Conservation (phyloP, 2,329 filamentous ascomycete genomes). For the Penicillium sp. region DNA sequence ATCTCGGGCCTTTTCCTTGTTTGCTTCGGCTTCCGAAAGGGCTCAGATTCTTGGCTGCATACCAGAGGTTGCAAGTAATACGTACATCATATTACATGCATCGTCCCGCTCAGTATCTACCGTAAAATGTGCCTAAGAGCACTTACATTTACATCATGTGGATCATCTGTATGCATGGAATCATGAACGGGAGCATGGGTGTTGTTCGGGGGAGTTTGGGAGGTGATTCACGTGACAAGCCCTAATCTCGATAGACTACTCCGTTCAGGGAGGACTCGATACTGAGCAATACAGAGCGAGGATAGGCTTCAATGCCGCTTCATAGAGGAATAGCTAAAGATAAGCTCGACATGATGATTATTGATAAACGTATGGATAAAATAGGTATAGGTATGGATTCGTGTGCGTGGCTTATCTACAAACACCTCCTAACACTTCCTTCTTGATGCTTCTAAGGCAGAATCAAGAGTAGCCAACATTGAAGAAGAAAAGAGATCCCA, state of each 20-base stretch:
- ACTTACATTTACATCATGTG: not conserved
- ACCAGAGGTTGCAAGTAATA: not conserved
- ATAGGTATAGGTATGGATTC: no score
- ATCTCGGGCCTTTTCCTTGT: not conserved
- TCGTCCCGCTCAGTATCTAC: not conserved
- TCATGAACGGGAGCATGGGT: no score
- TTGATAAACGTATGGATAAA: no score
- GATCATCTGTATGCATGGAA: not conserved
- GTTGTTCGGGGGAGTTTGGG: no score
- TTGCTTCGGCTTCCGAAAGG: not conserved
- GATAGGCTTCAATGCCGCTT: no score
- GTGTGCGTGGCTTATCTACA: not conserved
- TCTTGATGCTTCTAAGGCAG: not conserved
- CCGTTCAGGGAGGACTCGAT: no score
- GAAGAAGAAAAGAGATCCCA: not conserved
- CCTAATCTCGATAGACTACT: not conserved
- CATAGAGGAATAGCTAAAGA: no score
- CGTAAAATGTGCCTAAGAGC: not conserved
- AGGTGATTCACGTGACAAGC: not conserved
- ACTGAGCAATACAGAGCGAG: not conserved
- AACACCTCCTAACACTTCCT: no score
- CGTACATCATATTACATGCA: not conserved
- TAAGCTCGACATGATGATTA: no score
- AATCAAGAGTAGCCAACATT: not conserved
- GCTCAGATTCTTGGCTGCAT: slow-evolving; percentile 9